Base-by-base conservation (phyloP, 106 monocot species). In the Ottelia alismoides region DNA sequence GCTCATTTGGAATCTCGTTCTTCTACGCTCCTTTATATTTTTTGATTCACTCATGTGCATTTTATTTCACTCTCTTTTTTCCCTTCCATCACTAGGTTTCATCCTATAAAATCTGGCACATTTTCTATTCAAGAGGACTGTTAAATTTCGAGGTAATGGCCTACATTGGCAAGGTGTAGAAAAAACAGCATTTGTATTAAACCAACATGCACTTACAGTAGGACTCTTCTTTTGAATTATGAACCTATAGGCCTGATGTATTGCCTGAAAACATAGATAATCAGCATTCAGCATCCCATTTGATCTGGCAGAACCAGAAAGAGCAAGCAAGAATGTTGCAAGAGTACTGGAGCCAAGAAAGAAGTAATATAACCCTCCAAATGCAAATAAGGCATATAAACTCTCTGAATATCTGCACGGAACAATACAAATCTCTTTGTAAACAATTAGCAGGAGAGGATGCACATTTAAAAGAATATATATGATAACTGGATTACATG, bases 381-480 rank as follows among this genome's bases (percentile, higher is more conserved):
- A 24, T 45, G 58, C 43, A 45, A 43, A 59, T 17, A 26, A 24
- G 26, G 58, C 58, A 45, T 59, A 59, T 35, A 59, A 11, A 25
- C 58, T 59, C 58, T 59, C 58, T 26, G 56, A 45, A 17, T 59
- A 59, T 45, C 58, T 59, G 56, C 23, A 2, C 22, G 26, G n/a
- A n/a, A n/a, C n/a, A n/a, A n/a, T n/a, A 14, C 19, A 47, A 3
- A 25, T 22, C 22, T 22, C 7, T 51, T 3, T 14, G 7, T 6
- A 51, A 51, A 6, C 23, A 11, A 4, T 25, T 29, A 7, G 17
- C 28, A 16, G 17, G 7, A n/a, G 16, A 29, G n/a, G 3, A 27
- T 0, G n/a, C 19, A n/a, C n/a, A 9, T 28, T 55, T 16, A 26
- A 28, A 2, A 16, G n/a, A 29, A 27, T 27, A 19, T 35, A 9